Evolutionary conservation across 1,284 basidiomycete genomes (phyloP).

Genomic region (Mycosarcoma mackinlayi): DNA sequence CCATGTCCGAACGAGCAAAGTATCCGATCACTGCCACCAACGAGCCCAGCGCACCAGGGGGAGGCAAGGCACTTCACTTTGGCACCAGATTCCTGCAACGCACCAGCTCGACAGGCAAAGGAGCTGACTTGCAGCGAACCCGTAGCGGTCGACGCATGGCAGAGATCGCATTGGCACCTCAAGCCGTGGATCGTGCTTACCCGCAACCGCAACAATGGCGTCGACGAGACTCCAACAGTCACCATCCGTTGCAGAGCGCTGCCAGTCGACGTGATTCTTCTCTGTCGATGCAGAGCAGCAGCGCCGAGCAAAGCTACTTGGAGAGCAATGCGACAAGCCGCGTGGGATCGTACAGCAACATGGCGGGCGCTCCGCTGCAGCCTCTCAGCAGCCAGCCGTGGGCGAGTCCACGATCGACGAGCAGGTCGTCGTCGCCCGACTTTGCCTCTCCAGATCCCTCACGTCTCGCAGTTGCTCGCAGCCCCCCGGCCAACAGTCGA

Average conservation of each 20-base stretch:
- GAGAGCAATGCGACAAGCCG: conserved; percentile 45
- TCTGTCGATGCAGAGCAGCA: conserved; percentile 32
- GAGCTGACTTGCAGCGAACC: conserved; percentile 40
- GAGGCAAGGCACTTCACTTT: conserved; percentile 14
- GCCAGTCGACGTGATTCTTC: conserved; percentile 23
- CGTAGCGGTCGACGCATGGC: conserved; percentile 22
- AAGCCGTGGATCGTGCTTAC: conserved; percentile 25
- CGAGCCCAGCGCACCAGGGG: conserved; percentile 2
- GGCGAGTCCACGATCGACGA: conserved; percentile 28
- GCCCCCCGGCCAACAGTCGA: conserved; percentile 7
- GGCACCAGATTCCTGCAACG: conserved; percentile 25
- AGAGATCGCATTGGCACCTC: conserved; percentile 34
- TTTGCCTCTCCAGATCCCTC: conserved; percentile 16
- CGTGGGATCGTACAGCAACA: conserved; percentile 41
- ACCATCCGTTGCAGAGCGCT: conserved; percentile 29
- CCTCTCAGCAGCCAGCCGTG: conserved; percentile 27
- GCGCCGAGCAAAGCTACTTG: conserved; percentile 28
- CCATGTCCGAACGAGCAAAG: conserved; percentile 42
- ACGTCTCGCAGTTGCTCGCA: conserved; percentile 8
- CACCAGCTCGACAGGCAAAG: conserved; percentile 40
- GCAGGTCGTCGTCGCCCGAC: conserved; percentile 28
- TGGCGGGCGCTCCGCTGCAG: conserved; percentile 37
- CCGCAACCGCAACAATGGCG: conserved; percentile 20
- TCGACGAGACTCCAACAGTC: conserved; percentile 18
- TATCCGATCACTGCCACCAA: conserved; percentile 40